A percentile compares a stretch with the other conserved stretches of the same genome.
Conservation (phyloP, 176 grass and related monocot species). For the Triticum timopheevii region DNA sequence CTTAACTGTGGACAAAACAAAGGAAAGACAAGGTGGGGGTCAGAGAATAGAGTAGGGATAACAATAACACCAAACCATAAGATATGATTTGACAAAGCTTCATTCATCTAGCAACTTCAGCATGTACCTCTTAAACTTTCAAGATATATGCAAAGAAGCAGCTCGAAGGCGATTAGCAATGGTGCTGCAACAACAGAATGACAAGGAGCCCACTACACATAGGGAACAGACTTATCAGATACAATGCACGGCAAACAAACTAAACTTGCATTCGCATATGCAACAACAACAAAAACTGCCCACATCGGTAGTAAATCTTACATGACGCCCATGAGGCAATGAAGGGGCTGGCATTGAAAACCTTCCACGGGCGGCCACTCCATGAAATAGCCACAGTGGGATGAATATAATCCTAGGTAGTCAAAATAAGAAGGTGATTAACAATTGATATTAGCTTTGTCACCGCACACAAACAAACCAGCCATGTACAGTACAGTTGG, state of each 20-base stretch:
- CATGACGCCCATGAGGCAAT: conserved; percentile 82
- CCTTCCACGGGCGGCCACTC: conserved; percentile 69
- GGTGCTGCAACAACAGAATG: conserved; percentile 82
- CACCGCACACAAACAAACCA: not conserved
- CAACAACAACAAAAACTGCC: not conserved
- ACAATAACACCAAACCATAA: not conserved
- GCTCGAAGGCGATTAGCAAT: conserved; percentile 81
- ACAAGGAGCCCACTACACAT: conserved; percentile 82
- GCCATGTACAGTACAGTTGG: not conserved
- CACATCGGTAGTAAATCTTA: conserved; percentile 37
- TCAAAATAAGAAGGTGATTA: conserved; percentile 9
- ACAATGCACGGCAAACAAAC: not conserved
- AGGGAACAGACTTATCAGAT: conserved; percentile 13
- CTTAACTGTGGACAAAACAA: conserved; percentile 31
- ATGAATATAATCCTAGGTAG: conserved; percentile 77
- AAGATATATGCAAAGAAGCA: conserved; percentile 92
- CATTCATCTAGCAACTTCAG: not conserved
- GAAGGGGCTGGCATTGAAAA: conserved; percentile 98
- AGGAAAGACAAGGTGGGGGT: not conserved
- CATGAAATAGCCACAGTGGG: conserved; percentile 96
- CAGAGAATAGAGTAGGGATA: not conserved
- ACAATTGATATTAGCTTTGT: not conserved
- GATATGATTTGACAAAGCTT: not conserved
- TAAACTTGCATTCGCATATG: not conserved
- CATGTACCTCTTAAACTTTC: conserved; percentile 64